A percentile compares a stretch with the other conserved stretches of the same genome.
Evolutionary conservation across 495 filamentous ascomycete species (phyloP).

Genomic region (Penicillium lagena): DNA sequence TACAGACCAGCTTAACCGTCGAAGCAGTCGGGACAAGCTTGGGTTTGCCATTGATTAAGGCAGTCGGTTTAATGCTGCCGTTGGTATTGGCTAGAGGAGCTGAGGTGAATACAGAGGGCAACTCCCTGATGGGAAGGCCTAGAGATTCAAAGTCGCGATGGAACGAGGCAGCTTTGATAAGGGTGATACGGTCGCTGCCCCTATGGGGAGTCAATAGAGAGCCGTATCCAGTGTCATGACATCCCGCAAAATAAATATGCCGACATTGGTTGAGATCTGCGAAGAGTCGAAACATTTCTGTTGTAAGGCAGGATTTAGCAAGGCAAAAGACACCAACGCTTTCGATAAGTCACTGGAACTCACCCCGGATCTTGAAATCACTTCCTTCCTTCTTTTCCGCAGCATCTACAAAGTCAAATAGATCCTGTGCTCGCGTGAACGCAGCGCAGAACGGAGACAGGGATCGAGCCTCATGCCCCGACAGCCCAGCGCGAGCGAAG

Average conservation of each 20-base stretch:
- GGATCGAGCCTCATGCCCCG: conserved; percentile 45
- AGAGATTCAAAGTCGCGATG: conserved; percentile 29
- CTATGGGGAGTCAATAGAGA: conserved; percentile 47
- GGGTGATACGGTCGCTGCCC: conserved; percentile 43
- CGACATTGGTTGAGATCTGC: conserved; percentile 56
- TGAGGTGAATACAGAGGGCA: conserved; percentile 39
- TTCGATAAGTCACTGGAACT: neutral
- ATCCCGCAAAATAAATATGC: conserved; percentile 60
- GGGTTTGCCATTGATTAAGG: conserved; percentile 1
- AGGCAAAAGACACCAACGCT: neutral
- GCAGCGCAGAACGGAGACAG: conserved; percentile 48
- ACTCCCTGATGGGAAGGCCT: conserved; percentile 34
- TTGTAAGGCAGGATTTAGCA: conserved; percentile 1
- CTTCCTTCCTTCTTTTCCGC: conserved; percentile 57
- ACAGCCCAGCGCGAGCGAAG: conserved; percentile 40
- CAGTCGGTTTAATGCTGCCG: conserved; percentile 6
- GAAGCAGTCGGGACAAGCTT: neutral
- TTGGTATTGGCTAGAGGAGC: conserved; percentile 11
- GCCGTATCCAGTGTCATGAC: conserved; percentile 56
- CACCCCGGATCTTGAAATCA: conserved; percentile 54
- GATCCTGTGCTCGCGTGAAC: conserved; percentile 52
- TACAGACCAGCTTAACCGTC: conserved; percentile 22
- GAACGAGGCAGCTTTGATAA: conserved; percentile 40
- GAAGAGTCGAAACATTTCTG: conserved; percentile 52
- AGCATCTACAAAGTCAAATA: conserved; percentile 58